A percentile compares a stretch with the other conserved stretches of the same genome.
These are phyloP conservation scores for Neoarthrinium moseri DNA, from an alignment of 2,329 filamentous ascomycete genomes.

Conservation along the genomic window DNA sequence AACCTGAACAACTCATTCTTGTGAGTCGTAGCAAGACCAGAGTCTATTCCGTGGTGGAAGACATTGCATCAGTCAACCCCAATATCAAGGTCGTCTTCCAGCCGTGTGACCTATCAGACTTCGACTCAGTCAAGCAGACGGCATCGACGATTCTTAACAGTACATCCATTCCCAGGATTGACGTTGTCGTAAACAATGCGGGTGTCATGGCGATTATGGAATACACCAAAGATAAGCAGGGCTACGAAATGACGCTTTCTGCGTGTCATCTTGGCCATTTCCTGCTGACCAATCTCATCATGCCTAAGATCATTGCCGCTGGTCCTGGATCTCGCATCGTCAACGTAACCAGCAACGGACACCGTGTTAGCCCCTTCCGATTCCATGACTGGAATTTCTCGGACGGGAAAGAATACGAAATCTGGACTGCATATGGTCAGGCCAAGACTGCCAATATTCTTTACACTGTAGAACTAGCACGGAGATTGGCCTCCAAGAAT, in stretches of 20 bases:
- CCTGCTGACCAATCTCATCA: constrained; percentile 17
- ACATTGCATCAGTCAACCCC: constrained; percentile 13
- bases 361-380: constrained; percentile 33
- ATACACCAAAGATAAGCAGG: constrained; percentile 18
- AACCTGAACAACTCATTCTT: constrained; percentile 15
- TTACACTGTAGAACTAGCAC: constrained; percentile 29
- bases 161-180: constrained; percentile 13
- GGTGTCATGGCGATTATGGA: constrained; percentile 14
- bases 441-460: constrained; percentile 45
- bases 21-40: constrained; percentile 14
- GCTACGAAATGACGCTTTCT: constrained; percentile 14
- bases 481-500: not conserved
- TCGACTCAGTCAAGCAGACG: constrained; percentile 15
- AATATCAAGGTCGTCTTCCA: constrained; percentile 15
- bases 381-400: constrained; percentile 38
- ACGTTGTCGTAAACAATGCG: constrained; percentile 19
- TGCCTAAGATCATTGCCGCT: constrained; percentile 13
- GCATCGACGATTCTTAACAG: constrained; percentile 16
- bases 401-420: constrained; percentile 31
- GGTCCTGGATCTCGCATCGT: constrained; percentile 30
- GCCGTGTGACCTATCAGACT: constrained; percentile 15
- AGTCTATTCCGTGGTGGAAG: constrained; percentile 16
- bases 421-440: constrained; percentile 40
- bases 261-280: constrained; percentile 20
- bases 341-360: constrained; percentile 35